Percentiles rank a stretch among this genome's conserved stretches.
phyloP scores from a whole-genome alignment of 208 protist genomes.

The Leishmania gerbilli region DNA sequence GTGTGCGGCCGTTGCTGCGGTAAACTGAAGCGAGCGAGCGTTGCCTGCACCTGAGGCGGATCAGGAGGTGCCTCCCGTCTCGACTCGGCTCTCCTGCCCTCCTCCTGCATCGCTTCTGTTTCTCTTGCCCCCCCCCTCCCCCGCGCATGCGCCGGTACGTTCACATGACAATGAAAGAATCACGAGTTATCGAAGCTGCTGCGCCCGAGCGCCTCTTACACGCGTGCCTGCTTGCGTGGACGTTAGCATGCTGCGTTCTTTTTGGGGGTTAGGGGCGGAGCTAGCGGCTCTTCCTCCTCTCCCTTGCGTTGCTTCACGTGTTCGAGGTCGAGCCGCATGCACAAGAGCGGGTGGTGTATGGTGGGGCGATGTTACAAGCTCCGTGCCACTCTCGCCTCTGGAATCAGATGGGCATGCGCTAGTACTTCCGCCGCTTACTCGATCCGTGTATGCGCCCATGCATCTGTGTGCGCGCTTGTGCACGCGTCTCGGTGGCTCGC shows the following conservation, averaged over 20 bases:
- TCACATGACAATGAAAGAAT: background rate
- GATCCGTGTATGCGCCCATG: background rate
- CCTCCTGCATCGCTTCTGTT: background rate
- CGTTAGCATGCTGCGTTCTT: background rate
- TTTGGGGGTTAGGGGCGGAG: background rate
- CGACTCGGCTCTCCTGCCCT: background rate
- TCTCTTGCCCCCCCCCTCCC: background rate
- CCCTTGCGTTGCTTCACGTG: background rate
- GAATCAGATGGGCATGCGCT: background rate
- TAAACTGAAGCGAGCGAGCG: background rate
- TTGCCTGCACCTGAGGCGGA: background rate
- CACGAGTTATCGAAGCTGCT: background rate
- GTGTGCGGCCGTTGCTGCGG: constrained; percentile 31
- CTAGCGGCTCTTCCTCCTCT: background rate
- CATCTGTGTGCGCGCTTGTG: constrained; percentile 7
- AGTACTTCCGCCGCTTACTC: background rate
- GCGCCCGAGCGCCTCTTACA: background rate
- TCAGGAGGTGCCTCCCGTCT: background rate
- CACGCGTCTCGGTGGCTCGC: background rate
- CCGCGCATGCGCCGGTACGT: background rate
- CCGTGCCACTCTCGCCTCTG: background rate
- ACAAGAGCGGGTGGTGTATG: background rate
- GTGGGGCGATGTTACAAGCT: background rate
- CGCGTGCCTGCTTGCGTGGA: background rate
- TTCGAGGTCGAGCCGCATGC: background rate